These are phyloP conservation scores for Ascocoryne sarcoides DNA, from an alignment of 2,329 filamentous ascomycete species.

Conservation along the genomic window DNA sequence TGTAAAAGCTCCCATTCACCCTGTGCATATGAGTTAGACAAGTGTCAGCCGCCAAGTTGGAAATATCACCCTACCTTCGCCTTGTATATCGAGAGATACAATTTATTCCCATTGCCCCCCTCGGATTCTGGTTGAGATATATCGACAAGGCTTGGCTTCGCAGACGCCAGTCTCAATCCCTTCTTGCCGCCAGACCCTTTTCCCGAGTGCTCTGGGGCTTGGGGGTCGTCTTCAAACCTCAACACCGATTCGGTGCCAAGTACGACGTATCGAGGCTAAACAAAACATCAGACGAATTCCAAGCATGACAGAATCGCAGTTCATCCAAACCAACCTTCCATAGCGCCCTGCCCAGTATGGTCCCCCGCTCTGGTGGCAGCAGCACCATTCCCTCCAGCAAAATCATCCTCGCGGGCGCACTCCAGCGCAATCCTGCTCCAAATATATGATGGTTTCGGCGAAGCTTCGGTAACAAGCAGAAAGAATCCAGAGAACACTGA, in stretches of 20 bases:
- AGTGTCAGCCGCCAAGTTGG: not conserved
- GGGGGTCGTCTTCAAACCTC: constrained; percentile 40
- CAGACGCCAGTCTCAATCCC: constrained; percentile 16
- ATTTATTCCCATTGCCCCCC: constrained; percentile 3
- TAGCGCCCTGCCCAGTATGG: constrained; percentile 41
- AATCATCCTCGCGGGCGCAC: constrained; percentile 29
- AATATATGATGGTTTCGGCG: not conserved
- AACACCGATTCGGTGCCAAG: constrained; percentile 39
- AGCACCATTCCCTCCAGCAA: constrained; percentile 43
- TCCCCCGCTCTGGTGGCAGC: constrained; percentile 42
- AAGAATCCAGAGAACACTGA: not conserved
- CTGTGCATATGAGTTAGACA: constrained; percentile 14
- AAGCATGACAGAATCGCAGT: not conserved
- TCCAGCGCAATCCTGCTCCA: constrained; percentile 1
- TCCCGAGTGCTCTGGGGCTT: constrained; percentile 8
- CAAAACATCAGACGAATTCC: constrained; percentile 6
- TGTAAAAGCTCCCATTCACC: constrained; percentile 28
- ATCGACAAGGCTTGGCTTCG: constrained; percentile 25
- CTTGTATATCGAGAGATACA: constrained; percentile 29
- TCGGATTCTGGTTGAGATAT: constrained; percentile 10
- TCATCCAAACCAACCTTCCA: constrained; percentile 40
- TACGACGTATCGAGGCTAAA: constrained; percentile 50
- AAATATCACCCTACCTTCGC: constrained; percentile 25
- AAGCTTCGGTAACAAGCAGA: not conserved
- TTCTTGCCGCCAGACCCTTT: constrained; percentile 13